Percentiles rank a stretch among this genome's conserved stretches.
Evolutionary conservation across 2,329 filamentous ascomycete species (phyloP).

Genomic region (Blastomyces emzantsi): DNA sequence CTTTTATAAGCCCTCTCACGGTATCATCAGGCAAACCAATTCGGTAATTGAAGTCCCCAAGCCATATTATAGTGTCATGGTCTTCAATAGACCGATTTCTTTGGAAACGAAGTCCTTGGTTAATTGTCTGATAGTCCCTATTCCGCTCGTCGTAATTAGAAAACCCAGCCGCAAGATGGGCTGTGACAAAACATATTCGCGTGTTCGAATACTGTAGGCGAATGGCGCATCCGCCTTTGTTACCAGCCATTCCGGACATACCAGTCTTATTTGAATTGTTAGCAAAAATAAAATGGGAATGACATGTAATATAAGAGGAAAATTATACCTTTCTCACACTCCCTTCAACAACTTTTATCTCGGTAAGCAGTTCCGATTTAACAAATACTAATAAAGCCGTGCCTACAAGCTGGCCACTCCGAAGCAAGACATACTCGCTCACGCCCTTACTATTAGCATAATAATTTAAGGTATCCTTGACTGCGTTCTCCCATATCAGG

Average conservation of each 20-base stretch:
- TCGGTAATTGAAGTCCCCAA: slow-evolving; percentile 97
- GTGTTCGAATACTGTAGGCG: slow-evolving; percentile 92
- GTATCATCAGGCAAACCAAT: slow-evolving; percentile 76
- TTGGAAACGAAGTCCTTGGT: slow-evolving; percentile 80
- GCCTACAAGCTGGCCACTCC: slow-evolving; percentile 89
- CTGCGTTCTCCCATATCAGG: slow-evolving; percentile 75
- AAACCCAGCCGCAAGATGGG: slow-evolving; percentile 91
- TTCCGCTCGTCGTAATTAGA: slow-evolving; percentile 96
- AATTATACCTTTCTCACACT: slow-evolving; percentile 68
- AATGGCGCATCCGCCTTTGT: slow-evolving; percentile 96
- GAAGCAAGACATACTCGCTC: slow-evolving; percentile 77
- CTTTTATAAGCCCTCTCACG: slow-evolving; percentile 63
- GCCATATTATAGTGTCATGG: slow-evolving; percentile 85
- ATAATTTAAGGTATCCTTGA: slow-evolving; percentile 66
- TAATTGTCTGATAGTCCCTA: slow-evolving; percentile 82
- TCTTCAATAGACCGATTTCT: slow-evolving; percentile 84
- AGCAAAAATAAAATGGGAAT: slow-evolving; percentile 15
- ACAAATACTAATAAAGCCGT: slow-evolving; percentile 90
- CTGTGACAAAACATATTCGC: slow-evolving; percentile 88
- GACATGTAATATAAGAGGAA: neutral
- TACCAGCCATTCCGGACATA: slow-evolving; percentile 93
- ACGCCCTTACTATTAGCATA: slow-evolving; percentile 56
- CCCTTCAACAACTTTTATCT: slow-evolving; percentile 95
- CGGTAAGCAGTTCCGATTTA: slow-evolving; percentile 61
- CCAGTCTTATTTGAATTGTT: slow-evolving; percentile 50